These are phyloP conservation scores for Diaporthe batatas DNA, from an alignment of 2,329 filamentous ascomycete species.

Conservation along the genomic window DNA sequence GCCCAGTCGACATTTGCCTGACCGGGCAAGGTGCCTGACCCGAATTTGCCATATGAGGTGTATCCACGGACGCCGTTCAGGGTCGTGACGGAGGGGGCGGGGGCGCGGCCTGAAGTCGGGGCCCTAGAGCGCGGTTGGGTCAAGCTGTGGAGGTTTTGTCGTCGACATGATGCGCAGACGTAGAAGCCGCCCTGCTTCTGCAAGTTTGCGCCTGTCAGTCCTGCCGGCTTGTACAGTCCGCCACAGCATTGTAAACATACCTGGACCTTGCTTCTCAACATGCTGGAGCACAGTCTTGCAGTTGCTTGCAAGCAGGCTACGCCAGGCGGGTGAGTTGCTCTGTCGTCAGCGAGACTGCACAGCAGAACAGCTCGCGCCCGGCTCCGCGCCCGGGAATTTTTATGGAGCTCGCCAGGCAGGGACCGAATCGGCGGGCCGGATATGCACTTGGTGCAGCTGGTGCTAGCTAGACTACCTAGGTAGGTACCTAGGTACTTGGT, in stretches of 20 bases:
- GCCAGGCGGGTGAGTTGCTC: not conserved
- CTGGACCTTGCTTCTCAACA: slow-evolving; percentile 41
- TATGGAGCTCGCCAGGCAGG: slow-evolving; percentile 14
- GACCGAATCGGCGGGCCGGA: slow-evolving; percentile 26
- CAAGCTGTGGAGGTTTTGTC: slow-evolving; percentile 44
- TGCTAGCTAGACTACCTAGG: not conserved
- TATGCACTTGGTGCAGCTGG: not conserved
- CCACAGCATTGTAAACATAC: slow-evolving; percentile 7
- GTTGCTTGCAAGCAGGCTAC: not conserved
- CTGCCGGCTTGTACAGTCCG: no score
- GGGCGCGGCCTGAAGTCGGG: not conserved
- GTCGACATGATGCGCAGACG: slow-evolving; percentile 57
- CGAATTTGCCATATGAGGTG: slow-evolving; percentile 38
- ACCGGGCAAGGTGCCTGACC: slow-evolving; percentile 38
- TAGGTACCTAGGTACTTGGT: not conserved
- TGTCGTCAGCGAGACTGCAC: slow-evolving; percentile 15
- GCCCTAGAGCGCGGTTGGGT: slow-evolving; percentile 28
- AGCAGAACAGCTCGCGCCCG: slow-evolving; percentile 9
- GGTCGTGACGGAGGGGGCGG: not conserved
- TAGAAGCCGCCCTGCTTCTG: slow-evolving; percentile 56
- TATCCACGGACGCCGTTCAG: slow-evolving; percentile 22
- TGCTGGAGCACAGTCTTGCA: slow-evolving; percentile 26
- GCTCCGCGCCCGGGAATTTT: slow-evolving; percentile 32
- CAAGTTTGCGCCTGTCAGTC: slow-evolving; percentile 23
- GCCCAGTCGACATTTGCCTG: slow-evolving; percentile 39